Base-by-base conservation (phyloP, 768 basidiomycete genomes). In the Naematelia encephala region DNA sequence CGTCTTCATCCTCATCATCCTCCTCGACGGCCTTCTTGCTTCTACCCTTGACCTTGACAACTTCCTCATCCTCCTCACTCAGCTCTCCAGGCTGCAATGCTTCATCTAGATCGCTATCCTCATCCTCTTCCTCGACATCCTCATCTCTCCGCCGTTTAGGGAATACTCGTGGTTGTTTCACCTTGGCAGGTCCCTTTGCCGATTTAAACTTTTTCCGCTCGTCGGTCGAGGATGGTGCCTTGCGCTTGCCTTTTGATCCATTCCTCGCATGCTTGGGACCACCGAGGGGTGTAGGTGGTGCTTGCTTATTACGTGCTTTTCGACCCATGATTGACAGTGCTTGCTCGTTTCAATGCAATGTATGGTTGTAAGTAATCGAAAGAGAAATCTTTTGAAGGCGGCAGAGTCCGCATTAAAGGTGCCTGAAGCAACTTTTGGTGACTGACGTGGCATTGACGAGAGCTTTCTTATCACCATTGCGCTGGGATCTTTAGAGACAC, bases 241-340 rank as follows among this genome's bases (percentile, higher is more conserved):
- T 61, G 54, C 65, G 65, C 62, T 73, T 75, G 22, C 68, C 64
- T 51, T 68, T 67, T 21, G 62, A 56, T 43, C 59, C 55, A 21
- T 68, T 64, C 21, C 50, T 43, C 12, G 29, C 54, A 43, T 39
- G 48, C 51, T 68, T 62, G 4, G 68, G 67, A 5, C 72, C 74
- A 0, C 66, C 64, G n/a, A 77, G 45, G 47, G 76, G 74, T 19
- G 39, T 49, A 0, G 71, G 70, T 5, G 62, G 54, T 0, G 65
- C 67, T 57, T 77, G 76, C 70, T 77, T 77, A 63, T 72, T 70
- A 57, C 64, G 60, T 51, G 70, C 69, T 66, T 72, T 71, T 52
- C 73, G 60, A 56, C 76, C 76, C 76, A 77, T 77, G 30, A 12
- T 59, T 8, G 8, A 16, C 34, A 39, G 16, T 39, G 34, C 34